A percentile compares a stretch with the other conserved stretches of the same genome.
phyloP scores from a whole-genome alignment of 352 stramenopile species.

The Labyrinthula sp. region DNA sequence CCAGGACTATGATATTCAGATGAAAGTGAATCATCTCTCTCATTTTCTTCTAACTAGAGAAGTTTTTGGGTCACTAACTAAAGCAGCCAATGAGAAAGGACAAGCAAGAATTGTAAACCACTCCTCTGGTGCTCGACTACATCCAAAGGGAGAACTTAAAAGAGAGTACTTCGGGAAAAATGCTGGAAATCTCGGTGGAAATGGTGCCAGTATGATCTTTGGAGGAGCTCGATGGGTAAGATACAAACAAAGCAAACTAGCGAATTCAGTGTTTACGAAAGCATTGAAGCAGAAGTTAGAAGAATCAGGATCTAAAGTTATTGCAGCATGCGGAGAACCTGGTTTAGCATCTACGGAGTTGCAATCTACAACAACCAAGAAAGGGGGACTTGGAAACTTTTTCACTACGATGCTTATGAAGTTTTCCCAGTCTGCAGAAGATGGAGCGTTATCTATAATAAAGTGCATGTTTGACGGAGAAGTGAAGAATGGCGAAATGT shows the following conservation, averaged over 20 bases:
- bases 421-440: too few species aligned
- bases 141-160: too few species aligned
- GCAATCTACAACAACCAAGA: constrained; percentile 23
- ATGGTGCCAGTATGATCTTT: constrained; percentile 27
- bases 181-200: constrained; percentile 37
- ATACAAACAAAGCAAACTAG: constrained; percentile 20
- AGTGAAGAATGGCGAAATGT: too few species aligned
- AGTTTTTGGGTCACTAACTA: constrained; percentile 34
- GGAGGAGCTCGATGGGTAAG: constrained; percentile 31
- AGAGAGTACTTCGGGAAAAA: constrained; percentile 31
- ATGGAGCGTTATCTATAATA: too few species aligned
- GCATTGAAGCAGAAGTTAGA: neutral
- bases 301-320: constrained; percentile 24
- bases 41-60: constrained; percentile 39
- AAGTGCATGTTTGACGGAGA: too few species aligned
- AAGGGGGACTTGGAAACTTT: constrained; percentile 22
- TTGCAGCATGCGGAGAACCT: constrained; percentile 28
- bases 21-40: constrained; percentile 41
- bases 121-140: constrained; percentile 28
- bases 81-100: constrained; percentile 29
- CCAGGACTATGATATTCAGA: constrained; percentile 41
- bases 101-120: constrained; percentile 41
- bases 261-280: neutral
- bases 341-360: constrained; percentile 33
- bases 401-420: too few species aligned